Evolutionary conservation across 768 basidiomycete genomes (phyloP), one percentile per base, ranked within the genome.

Genomic region (Grammothele lineata): DNA sequence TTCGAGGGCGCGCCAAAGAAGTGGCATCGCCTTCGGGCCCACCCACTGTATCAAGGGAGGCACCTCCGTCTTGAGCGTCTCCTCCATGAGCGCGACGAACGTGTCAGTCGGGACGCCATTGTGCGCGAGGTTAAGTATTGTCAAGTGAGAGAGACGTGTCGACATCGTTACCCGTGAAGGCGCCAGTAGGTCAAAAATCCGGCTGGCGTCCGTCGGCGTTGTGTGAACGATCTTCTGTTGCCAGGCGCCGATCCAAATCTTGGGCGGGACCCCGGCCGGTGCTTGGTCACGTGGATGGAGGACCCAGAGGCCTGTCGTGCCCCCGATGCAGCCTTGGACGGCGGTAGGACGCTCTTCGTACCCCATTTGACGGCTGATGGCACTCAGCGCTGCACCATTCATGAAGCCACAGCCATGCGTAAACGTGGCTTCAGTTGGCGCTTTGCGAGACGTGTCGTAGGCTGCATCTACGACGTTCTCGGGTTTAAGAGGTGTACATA

Each of bases 91-190:
- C 0, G 66, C 54, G 10, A 68, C 68, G 21, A 91, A 65, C 0
- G 71, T 56, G 0, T 64, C 47, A 14, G 67, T 56, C 0, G 72
- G 65, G 0, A 89, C 74, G 0, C 78, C 78, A 59, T 87, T 87
- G 39, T 73, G 62, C 0, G 75, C 70, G 0, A 91, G 62, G 38
- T 87, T 88, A 8, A 81, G 53, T 3, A 89, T 73, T 0, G 73
- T 74, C 36, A 87, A 83, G 7, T 64, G 60, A 0, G 81, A 80
- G 0, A 89, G 65, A 0, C 69, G 56, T 27, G 70, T 65, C 0
- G 76, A 66, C 0, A 62, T 45, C 0, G 71, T 70, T 0, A 78
- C 63, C 0, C 69, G 70, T 0, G 82, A 77, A 0, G 75, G 67
- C 0, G 66, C 60, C 10, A 68, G 54, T 12, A 68, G 63, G 47